Conservation (phyloP, 2,329 filamentous ascomycete species). For the Amesomyces nigricolor region DNA sequence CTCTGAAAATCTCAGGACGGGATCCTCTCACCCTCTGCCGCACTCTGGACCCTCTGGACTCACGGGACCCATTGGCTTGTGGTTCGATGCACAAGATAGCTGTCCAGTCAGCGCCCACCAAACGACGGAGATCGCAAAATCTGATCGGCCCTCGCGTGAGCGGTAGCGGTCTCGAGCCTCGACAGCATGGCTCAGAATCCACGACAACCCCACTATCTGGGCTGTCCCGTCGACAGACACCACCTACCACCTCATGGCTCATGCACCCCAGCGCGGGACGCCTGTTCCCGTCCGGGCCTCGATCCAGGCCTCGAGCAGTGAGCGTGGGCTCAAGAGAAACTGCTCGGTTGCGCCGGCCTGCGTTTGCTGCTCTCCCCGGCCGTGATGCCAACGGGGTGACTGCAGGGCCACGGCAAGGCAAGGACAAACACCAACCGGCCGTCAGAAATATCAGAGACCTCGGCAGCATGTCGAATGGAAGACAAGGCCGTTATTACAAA, state of each 20-base stretch:
- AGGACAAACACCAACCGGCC: conserved; percentile 4
- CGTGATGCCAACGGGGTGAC: not conserved
- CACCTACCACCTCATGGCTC: not conserved
- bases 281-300: conserved; percentile 3
- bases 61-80: not conserved
- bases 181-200: not conserved
- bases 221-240: not conserved
- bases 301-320: not conserved
- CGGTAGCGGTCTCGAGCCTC: not conserved
- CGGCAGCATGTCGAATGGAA: conserved; percentile 5
- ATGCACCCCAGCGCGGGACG: conserved; percentile 11
- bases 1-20: not conserved
- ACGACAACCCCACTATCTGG: conserved; percentile 5
- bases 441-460: conserved; percentile 11
- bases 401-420: conserved; percentile 1
- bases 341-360: too few species aligned
- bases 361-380: not conserved
- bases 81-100: conserved; percentile 1
- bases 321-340: too few species aligned
- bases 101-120: too few species aligned
- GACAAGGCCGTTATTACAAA: not conserved
- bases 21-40: too few species aligned
- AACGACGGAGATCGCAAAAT: not conserved
- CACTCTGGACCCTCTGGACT: not conserved
- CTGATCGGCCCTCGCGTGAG: not conserved